Base-by-base conservation (phyloP, 768 basidiomycete species). In the Phlebiopsis flavidoalba region DNA sequence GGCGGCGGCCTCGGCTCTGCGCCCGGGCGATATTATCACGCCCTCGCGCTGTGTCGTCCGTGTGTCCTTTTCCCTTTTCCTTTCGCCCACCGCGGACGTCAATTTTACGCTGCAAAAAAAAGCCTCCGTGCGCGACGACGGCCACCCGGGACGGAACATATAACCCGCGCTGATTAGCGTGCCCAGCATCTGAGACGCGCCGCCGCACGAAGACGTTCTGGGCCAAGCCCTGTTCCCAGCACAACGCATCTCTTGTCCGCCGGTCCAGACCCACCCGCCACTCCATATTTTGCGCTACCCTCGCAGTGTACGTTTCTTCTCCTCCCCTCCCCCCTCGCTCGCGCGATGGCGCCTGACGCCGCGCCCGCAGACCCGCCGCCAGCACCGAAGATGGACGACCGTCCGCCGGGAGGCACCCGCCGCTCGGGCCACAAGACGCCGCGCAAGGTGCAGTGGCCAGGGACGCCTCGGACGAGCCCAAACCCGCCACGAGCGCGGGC, bases 381-480 rank as follows among this genome's bases (percentile, higher is more conserved):
- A 3, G 4, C 19, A 43, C 14, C 54, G 21, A 55, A 11, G 10
- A 36, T 45, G 35, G 35, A 22, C n/a, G 60, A 49, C 40, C 54
- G 64, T 35, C 61, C 58, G 21, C 66, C 69, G 4, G 66, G 64
- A 14, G 67, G 61, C 37, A 65, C 59, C 1, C 63, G 65, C 8
- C 50, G 66, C 5, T 56, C 66, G 2, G 80, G 78, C 5, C 67
- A 68, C n/a, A 78, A 78, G 62, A 80, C 80, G 1, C 80, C 80
- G 1, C 77, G 79, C 22, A 81, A 78, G 51, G 80, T 85, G 2
- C 83, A 84, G 63, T 83, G 83, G 83, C 54, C n/a, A n/a, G 45
- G n/a, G 71, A 76, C 12, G 73, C 53, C 63, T 63, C 24, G 67
- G 69, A n/a, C 66, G 70, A 19, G 5, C 8, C 26, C 65, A 53